Conservation (phyloP, 176 grass and related monocot genomes). For the Neostapfia colusana region DNA sequence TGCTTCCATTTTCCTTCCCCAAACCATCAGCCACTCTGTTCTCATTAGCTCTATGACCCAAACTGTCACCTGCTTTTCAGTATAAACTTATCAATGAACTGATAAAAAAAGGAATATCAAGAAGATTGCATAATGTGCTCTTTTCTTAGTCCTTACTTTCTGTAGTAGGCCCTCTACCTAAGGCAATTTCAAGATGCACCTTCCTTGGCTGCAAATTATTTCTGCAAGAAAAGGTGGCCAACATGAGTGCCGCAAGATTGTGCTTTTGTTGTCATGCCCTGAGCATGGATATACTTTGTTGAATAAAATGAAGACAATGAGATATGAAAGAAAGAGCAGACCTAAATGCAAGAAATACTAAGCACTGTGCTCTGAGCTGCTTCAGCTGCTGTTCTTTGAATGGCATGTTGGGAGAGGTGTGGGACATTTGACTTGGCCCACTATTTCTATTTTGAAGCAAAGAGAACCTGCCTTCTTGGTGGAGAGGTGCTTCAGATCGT, state of each 20-base stretch:
- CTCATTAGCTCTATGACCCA: constrained; percentile 59
- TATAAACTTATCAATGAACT: constrained; percentile 39
- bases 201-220: constrained; percentile 86
- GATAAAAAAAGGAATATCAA: constrained; percentile 28
- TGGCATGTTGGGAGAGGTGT: constrained; percentile 52
- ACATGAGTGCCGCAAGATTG: constrained; percentile 37
- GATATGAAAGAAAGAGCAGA: constrained; percentile 20
- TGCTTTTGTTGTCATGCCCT: constrained; percentile 13
- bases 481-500: constrained; percentile 49
- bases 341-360: constrained; percentile 99
- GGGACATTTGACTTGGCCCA: constrained; percentile 53
- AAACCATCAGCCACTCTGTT: constrained; percentile 77
- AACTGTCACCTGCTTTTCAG: constrained; percentile 50
- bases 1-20: constrained; percentile 67
- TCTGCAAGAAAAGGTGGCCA: constrained; percentile 48
- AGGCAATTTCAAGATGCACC: constrained; percentile 96
- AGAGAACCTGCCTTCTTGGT: constrained; percentile 57
- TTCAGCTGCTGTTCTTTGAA: constrained; percentile 98
- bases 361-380: constrained; percentile 98
- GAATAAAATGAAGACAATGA: neutral
- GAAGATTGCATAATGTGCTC: constrained; percentile 9
- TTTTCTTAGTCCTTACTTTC: constrained; percentile 71
- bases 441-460: constrained; percentile 46
- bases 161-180: constrained; percentile 54
- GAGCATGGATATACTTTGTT: constrained; percentile 10